phyloP scores from a whole-genome alignment of 2,329 filamentous ascomycete genomes.

The Drechmeria coniospora region DNA sequence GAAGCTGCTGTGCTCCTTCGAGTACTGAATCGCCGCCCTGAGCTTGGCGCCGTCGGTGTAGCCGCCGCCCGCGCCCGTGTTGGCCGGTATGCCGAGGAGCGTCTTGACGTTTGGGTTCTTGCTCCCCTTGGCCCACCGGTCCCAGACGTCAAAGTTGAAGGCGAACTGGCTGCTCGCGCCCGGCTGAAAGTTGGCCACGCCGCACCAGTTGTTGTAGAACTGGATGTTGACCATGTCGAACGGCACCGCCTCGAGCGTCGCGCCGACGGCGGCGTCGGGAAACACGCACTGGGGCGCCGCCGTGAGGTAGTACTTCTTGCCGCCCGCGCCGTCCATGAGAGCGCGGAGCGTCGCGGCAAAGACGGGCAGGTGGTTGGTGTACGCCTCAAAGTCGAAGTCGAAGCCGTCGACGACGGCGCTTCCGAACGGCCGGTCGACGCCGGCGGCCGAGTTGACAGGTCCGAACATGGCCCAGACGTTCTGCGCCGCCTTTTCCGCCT shows the following conservation, averaged over 20 bases:
- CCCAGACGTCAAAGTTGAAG: slow-evolving; percentile 50
- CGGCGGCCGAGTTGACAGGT: slow-evolving; percentile 27
- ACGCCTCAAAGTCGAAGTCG: slow-evolving; percentile 59
- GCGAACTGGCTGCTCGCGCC: slow-evolving; percentile 29
- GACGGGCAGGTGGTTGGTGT: slow-evolving; percentile 40
- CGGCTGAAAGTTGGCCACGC: slow-evolving; percentile 32
- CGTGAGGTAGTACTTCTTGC: slow-evolving; percentile 45
- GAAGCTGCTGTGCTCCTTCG: slow-evolving; percentile 40
- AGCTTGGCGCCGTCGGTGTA: slow-evolving; percentile 35
- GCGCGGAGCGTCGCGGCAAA: slow-evolving; percentile 44
- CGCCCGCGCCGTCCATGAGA: slow-evolving; percentile 34
- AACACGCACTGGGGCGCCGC: slow-evolving; percentile 55
- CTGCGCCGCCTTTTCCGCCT: slow-evolving; percentile 40
- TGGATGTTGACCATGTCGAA: slow-evolving; percentile 50
- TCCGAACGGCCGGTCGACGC: slow-evolving; percentile 49
- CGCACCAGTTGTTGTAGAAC: slow-evolving; percentile 58
- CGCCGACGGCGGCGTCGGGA: slow-evolving; percentile 43
- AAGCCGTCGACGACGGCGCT: slow-evolving; percentile 54
- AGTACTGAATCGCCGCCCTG: slow-evolving; percentile 34
- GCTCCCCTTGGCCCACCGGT: slow-evolving; percentile 46
- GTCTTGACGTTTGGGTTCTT: slow-evolving; percentile 46
- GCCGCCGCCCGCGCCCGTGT: slow-evolving; percentile 36
- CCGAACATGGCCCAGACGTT: slow-evolving; percentile 59
- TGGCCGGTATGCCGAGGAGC: slow-evolving; percentile 44
- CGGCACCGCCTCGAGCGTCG: slow-evolving; percentile 37